Evolutionary conservation across 1,284 basidiomycete genomes (phyloP), one percentile per base, ranked within the genome.

Genomic region (Malassezia yamatoensis): DNA sequence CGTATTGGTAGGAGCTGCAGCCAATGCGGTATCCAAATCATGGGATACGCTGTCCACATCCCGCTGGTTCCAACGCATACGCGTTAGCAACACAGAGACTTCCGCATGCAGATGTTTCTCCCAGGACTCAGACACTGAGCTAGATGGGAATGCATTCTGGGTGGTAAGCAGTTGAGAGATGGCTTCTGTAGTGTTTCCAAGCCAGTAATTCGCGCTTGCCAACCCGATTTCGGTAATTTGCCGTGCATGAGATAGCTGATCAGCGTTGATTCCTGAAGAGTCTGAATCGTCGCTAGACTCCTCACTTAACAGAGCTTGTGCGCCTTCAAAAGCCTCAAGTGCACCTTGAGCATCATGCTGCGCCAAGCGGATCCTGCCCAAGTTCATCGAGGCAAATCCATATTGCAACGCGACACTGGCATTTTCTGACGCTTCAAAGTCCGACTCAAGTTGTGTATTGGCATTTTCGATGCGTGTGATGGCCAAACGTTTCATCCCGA

Each of bases 401-500:
- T 87, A 99, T 58, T 82, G 83, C 24, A 80, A 77, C 72, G 96
- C 93, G 15, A 88, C 81, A 16, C 79, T 76, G 0, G 83, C 70
- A 48, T 87, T 85, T 72, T 99, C 94, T 1, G 81, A 82, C 49
- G 85, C 83, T 74, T 98, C 94, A 75, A 96, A 99, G 32, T 82
- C 80, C 2, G 83, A 80, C 75, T 98, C 94, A 20, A 98, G 78
- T 12, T 91, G 78, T 1, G 76, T 60, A 5, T 88, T 85, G 4
- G 86, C 83, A 38, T 82, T 81, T n/a, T 79, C 76, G 18, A 86
- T 79, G 36, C 83, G 78, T 40, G 79, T 76, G 16, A 79, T 77
- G 0, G 84, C 87, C 32, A 83, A 78, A 13, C 83, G 81, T 18
- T 80, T 67, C 49, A 89, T 84, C 4, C 85, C 86, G 3, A 96